Conservation (phyloP, 2,329 filamentous ascomycete species). For the Thielaviopsis musarum region DNA sequence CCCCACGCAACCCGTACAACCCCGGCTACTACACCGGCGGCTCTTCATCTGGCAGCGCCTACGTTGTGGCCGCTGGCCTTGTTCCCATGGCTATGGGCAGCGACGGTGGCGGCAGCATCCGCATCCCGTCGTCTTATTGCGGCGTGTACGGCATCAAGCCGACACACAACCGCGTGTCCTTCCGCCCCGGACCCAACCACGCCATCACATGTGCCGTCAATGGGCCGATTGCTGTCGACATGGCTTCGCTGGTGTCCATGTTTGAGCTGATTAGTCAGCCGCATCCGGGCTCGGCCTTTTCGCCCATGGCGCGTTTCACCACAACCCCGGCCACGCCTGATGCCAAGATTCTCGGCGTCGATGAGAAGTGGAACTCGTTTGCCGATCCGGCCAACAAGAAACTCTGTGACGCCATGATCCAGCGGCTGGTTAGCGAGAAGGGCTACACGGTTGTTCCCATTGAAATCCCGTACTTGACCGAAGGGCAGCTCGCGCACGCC, state of each 20-base stretch:
- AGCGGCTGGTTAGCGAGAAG: constrained; percentile 33
- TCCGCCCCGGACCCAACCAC: constrained; percentile 39
- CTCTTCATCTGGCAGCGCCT: constrained; percentile 57
- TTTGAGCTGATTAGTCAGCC: constrained; percentile 50
- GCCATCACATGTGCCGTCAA: constrained; percentile 46
- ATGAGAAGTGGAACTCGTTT: constrained; percentile 43
- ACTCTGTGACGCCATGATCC: constrained; percentile 27
- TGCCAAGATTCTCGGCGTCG: constrained; percentile 43
- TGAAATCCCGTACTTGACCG: constrained; percentile 37
- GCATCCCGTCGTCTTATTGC: constrained; percentile 56
- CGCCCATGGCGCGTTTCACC: constrained; percentile 18
- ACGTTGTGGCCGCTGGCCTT: constrained; percentile 51
- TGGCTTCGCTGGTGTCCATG: constrained; percentile 47
- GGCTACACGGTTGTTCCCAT: constrained; percentile 40
- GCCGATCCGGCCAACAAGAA: constrained; percentile 26
- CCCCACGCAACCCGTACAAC: constrained; percentile 63
- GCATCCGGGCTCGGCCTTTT: constrained; percentile 41
- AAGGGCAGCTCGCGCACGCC: constrained; percentile 57
- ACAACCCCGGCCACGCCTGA: constrained; percentile 14
- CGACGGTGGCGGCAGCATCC: constrained; percentile 58
- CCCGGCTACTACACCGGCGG: constrained; percentile 58
- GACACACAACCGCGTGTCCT: constrained; percentile 49
- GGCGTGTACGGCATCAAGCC: constrained; percentile 61
- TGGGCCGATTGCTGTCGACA: constrained; percentile 50
- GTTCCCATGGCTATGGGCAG: constrained; percentile 55